Evolutionary conservation across 345 rosid genomes (phyloP).

Genomic region (Hibiscus trionum): DNA sequence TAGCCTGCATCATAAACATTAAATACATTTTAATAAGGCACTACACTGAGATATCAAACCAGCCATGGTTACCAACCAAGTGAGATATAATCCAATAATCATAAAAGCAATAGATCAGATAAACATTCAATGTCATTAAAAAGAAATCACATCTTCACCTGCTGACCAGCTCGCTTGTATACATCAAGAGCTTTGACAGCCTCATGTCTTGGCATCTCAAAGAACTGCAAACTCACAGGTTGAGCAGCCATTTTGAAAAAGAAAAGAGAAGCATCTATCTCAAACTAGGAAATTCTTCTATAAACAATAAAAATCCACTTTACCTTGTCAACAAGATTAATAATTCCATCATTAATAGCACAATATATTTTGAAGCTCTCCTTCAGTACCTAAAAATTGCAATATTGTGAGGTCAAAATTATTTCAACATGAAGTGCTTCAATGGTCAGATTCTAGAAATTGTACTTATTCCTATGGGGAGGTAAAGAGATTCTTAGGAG

Average conservation of each 20-base stretch:
- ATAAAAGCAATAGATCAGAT: background rate
- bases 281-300: constrained; percentile 7
- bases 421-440: background rate
- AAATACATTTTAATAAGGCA: constrained; percentile 3
- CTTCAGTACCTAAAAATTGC: constrained; percentile 68
- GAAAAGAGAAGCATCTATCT: constrained; percentile 1
- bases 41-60: background rate
- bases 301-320: constrained; percentile 10
- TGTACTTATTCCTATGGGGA: background rate
- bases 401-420: constrained; percentile 9
- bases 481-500: background rate
- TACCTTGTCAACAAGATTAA: constrained; percentile 98
- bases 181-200: constrained; percentile 74
- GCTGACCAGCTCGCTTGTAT: constrained; percentile 79
- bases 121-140: constrained; percentile 6
- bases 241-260: constrained; percentile 5
- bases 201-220: constrained; percentile 98
- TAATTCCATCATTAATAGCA: constrained; percentile 93
- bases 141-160: constrained; percentile 44
- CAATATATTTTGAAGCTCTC: constrained; percentile 98
- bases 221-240: constrained; percentile 50
- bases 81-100: background rate
- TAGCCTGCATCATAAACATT: constrained; percentile 54
- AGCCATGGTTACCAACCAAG: background rate
- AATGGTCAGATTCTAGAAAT: background rate